Evolutionary conservation across 73 alveolate genomes (phyloP), one percentile per base, ranked within the genome.

Genomic region (Diophrys sp.): DNA sequence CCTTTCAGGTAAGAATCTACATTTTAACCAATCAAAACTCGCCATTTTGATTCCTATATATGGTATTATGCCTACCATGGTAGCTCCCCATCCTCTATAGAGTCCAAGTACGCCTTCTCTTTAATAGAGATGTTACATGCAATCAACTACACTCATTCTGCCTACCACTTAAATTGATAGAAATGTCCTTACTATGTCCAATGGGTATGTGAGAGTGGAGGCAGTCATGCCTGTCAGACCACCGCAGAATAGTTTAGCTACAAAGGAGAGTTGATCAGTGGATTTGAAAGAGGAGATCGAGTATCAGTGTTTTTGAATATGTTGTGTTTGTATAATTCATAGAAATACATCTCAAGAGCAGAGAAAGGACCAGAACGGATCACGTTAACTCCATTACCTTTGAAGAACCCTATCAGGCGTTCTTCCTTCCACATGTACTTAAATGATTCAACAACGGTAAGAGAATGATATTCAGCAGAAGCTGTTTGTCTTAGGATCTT

Each of bases 181-280:
- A 54, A 83, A 83, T 5, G 95, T 84, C 70, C 91, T 83, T 25
- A 89, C 85, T 33, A 89, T 67, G 56, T 89, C 95, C 18, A 89
- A 56, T n/a, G 95, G 95, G 56, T 89, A 85, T 0, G 95, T 84
- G 73, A 84, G 67, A 1, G 90, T 75, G 8, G 79, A 55, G 0
- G 95, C 95, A 28, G 90, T 81, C 76, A 89, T 84, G 0, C 95
- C 95, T 30, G 95, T 70, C 26, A 83, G 80, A 34, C 89, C 90
- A 1, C 95, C 95, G 32, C 95, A 84, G 27, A 88, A 28, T 18
- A 84, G 74, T 72, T 82, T 72, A 32, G 84, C 57, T 28, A 25
- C 30, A 31, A 68, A 68, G 30, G 26, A 25, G 1, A 44, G 29
- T n/a, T 74, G 77, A 25, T 77, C 71, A 24, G 78, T 81, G 26